Evolutionary conservation across 306 rosid genomes (phyloP).

Genomic region (Glycine latifolia): DNA sequence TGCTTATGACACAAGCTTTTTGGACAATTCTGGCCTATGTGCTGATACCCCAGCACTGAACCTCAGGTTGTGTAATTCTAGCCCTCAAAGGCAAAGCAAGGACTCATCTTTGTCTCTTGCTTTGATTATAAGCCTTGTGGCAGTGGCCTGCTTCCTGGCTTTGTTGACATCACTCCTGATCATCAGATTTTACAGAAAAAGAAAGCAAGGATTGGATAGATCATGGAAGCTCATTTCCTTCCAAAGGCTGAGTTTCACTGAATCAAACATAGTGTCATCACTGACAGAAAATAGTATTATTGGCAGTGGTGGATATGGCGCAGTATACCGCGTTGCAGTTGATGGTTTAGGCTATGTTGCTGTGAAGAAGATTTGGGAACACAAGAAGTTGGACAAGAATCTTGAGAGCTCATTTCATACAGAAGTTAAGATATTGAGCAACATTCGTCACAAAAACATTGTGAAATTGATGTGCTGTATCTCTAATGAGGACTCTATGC

Average conservation of each 20-base stretch:
- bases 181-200: conserved; percentile 44
- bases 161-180: conserved; percentile 35
- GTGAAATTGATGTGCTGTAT: conserved; percentile 78
- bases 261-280: conserved; percentile 62
- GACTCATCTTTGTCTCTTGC: conserved; percentile 55
- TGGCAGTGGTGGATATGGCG: conserved; percentile 86
- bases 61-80: conserved; percentile 52
- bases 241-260: conserved; percentile 71
- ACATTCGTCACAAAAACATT: conserved; percentile 81
- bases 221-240: conserved; percentile 76
- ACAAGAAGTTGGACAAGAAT: conserved; percentile 59
- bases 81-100: conserved; percentile 44
- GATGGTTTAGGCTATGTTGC: conserved; percentile 63
- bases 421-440: conserved; percentile 74
- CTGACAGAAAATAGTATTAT: conserved; percentile 59
- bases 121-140: conserved; percentile 54
- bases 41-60: conserved; percentile 46
- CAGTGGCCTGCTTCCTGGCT: conserved; percentile 33
- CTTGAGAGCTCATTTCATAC: conserved; percentile 76
- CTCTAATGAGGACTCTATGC: conserved; percentile 63
- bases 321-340: conserved; percentile 67
- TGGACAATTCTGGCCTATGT: conserved; percentile 75
- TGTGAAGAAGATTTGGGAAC: conserved; percentile 69
- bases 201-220: conserved; percentile 46
- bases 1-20: conserved; percentile 61